Evolutionary conservation across 306 rosid genomes (phyloP).

Genomic region (Castanea mollissima): DNA sequence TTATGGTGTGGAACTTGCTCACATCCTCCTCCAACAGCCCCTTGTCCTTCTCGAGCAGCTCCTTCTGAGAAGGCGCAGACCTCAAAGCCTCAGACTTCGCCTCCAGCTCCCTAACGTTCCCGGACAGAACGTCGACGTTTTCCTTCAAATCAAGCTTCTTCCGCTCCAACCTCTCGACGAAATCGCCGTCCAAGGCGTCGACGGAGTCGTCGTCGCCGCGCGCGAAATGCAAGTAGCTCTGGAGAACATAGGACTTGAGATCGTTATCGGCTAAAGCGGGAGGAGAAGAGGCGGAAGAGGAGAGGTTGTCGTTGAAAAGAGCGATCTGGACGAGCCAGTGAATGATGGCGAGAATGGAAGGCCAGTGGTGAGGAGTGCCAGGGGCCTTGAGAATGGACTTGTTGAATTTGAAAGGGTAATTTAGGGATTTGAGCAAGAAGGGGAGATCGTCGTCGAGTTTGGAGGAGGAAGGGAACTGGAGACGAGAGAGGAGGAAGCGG

Average conservation of each 20-base stretch:
- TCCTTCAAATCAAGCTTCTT: constrained; percentile 40
- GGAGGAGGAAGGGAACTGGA: constrained; percentile 37
- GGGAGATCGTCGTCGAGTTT: constrained; percentile 89
- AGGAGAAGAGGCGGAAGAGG: constrained; percentile 16
- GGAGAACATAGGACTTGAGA: constrained; percentile 39
- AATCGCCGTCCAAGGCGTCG: constrained; percentile 45
- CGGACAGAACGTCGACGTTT: constrained; percentile 20
- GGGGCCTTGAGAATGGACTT: constrained; percentile 72
- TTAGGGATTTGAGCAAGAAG: constrained; percentile 39
- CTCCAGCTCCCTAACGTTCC: constrained; percentile 24
- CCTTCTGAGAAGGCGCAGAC: constrained; percentile 49
- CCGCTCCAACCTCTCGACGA: constrained; percentile 40
- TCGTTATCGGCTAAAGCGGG: constrained; percentile 30
- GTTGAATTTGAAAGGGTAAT: constrained; percentile 69
- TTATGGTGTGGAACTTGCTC: constrained; percentile 61
- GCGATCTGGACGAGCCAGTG: constrained; percentile 89
- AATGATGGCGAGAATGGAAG: constrained; percentile 64
- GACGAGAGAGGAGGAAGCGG: constrained; percentile 43
- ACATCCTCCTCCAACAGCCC: constrained; percentile 61
- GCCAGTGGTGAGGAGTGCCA: constrained; percentile 93
- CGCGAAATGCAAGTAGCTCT: constrained; percentile 52
- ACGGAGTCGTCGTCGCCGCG: constrained; percentile 62
- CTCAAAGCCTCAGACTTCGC: constrained; percentile 41
- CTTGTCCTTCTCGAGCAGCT: constrained; percentile 63
- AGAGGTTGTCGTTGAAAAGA: constrained; percentile 28